A percentile compares a stretch with the other conserved stretches of the same genome.
These are phyloP conservation scores for Gymnopilus dilepis DNA, from an alignment of 768 basidiomycete genomes.

Conservation along the genomic window DNA sequence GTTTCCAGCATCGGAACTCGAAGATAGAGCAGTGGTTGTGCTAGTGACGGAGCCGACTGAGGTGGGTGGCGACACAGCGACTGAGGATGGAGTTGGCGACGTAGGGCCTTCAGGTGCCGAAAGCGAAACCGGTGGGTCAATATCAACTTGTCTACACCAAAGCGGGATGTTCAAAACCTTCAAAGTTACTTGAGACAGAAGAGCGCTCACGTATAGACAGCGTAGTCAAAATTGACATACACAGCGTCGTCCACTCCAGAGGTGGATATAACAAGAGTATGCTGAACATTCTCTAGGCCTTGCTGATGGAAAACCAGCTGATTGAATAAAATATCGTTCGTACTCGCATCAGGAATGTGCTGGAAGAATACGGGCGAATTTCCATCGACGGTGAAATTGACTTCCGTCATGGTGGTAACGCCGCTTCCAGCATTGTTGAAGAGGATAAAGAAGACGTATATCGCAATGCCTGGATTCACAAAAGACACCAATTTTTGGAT, in stretches of 20 bases:
- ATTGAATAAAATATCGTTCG: conserved; percentile 33
- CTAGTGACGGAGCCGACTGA: background rate
- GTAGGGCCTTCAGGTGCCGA: background rate
- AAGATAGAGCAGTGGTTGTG: background rate
- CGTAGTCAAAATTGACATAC: conserved; percentile 48
- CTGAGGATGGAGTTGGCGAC: background rate
- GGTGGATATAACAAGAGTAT: conserved; percentile 37
- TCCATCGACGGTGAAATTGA: conserved; percentile 42
- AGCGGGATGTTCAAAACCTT: background rate
- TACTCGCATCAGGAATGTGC: conserved; percentile 32
- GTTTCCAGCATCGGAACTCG: no score
- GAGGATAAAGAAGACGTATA: conserved; percentile 45
- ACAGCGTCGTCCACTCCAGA: conserved; percentile 33
- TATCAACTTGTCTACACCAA: conserved; percentile 16
- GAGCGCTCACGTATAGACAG: conserved; percentile 43
- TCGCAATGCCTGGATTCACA: conserved; percentile 37
- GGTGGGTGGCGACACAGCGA: background rate
- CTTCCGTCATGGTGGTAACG: conserved; percentile 31
- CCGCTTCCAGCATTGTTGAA: conserved; percentile 35
- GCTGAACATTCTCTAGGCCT: conserved; percentile 34
- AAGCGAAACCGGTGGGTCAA: conserved; percentile 11
- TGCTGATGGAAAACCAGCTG: conserved; percentile 33
- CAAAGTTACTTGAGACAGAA: background rate
- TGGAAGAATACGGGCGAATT: conserved; percentile 22
- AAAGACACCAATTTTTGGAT: background rate